Conservation (phyloP, 1,139 yeast species). For the Yamadazyma spencermartinsiae region DNA sequence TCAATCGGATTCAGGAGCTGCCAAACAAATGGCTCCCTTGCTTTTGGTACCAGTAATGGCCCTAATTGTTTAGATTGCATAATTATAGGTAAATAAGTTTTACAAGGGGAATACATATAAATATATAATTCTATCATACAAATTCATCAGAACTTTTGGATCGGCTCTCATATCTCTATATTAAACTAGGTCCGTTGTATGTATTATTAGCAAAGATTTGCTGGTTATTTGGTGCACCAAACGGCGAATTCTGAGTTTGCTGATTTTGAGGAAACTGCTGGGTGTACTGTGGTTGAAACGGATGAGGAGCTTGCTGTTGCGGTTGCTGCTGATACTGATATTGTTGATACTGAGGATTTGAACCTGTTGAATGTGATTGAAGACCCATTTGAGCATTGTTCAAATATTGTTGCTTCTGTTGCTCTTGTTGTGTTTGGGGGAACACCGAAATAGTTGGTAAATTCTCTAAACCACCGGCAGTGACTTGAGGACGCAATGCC, state of each 20-base stretch:
- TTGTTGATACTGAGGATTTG: constrained; percentile 10
- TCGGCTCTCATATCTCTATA: too few relatives aligned
- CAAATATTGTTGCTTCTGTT: constrained; percentile 35
- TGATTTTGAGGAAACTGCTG: constrained; percentile 10
- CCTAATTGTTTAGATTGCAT: not conserved
- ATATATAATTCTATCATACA: constrained; percentile 3
- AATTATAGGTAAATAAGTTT: not conserved
- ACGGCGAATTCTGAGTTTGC: constrained; percentile 11
- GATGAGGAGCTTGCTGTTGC: constrained; percentile 6
- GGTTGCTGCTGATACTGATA: constrained; percentile 12
- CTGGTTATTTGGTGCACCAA: constrained; percentile 13
- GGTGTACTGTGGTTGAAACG: constrained; percentile 1
- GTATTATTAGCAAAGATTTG: constrained; percentile 13
- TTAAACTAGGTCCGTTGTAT: constrained; percentile 34
- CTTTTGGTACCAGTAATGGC: not conserved
- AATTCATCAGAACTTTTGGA: not conserved
- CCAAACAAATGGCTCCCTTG: not conserved
- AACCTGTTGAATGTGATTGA: constrained; percentile 13
- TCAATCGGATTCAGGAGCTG: constrained; percentile 4
- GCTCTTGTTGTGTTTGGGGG: constrained; percentile 57
- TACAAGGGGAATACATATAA: not conserved
- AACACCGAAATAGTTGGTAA: constrained; percentile 64
- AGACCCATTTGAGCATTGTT: constrained; percentile 40
- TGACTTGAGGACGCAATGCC: constrained; percentile 47
- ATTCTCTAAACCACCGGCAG: constrained; percentile 69